Base-by-base conservation (phyloP, 148 eudicot genomes). In the Rhododendron ovatum region DNA sequence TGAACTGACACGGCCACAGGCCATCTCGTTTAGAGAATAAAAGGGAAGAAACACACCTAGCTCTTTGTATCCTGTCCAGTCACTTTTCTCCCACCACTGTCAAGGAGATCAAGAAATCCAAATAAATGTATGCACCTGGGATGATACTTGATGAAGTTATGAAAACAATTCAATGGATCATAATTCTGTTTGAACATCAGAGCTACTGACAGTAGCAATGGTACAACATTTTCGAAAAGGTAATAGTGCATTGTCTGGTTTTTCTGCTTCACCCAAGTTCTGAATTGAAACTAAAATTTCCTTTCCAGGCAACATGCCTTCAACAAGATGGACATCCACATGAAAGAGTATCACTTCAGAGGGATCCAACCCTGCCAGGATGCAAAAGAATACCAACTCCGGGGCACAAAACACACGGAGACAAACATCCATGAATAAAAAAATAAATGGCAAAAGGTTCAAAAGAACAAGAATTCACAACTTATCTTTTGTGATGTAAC, bases 31-130 rank as follows among this genome's bases (percentile, higher is more conserved):
- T 53, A 80, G 65, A 28, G 24, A 80, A 80, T 1, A 3, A 80
- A 30, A 80, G 86, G 74, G 55, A 26, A 78, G 35, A 78, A 78
- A 78, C 82, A 26, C 57, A 78, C 82, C 85, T 83, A 51, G 74
- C 92, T 96, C 99, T 89, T 96, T 96, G 91, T 96, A 95, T 88
- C 99, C 98, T 81, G 98, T 95, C 99, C 99, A 96, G 88, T 96
- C 98, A 91, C 99, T 96, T 91, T 96, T 96, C 95, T 93, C 99
- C 98, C 99, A 96, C 98, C 99, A 95, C 98, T 96, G 99, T 89
- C 95, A 93, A 95, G 91, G 89, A 94, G 91, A 96, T 90, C 88
- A 95, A 93, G 88, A 94, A 92, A 94, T 91, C 90, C 93, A 92
- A 89, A 89, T 93, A 95, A 88, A 91, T 75, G 89, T 87, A 92